Evolutionary conservation across 352 stramenopile genomes (phyloP).

Genomic region (Phytophthora constricta): DNA sequence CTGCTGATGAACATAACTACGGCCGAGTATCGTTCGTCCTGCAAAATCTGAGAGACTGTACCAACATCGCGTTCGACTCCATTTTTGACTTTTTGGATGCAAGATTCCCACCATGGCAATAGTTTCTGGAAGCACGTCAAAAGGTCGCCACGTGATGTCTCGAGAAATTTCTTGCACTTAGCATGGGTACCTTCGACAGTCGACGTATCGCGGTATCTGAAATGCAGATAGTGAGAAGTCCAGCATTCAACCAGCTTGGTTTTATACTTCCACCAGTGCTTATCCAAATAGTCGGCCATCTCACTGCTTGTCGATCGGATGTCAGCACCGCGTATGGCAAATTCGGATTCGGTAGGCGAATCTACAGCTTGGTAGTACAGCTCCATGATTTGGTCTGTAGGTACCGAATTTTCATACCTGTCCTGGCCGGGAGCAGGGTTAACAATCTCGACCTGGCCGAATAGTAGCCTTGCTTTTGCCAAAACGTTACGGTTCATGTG

Average conservation of each 20-base stretch:
- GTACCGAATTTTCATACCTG: constrained; percentile 11
- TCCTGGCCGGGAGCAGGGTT: constrained; percentile 12
- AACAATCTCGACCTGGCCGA: constrained; percentile 10
- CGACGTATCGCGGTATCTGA: constrained; percentile 12
- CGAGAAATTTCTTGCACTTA: constrained; percentile 11
- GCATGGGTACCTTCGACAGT: constrained; percentile 14
- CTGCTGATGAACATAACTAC: constrained; percentile 11
- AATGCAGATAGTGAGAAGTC: constrained; percentile 10
- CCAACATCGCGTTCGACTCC: background rate
- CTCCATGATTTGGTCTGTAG: constrained; percentile 7
- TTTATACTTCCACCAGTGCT: constrained; percentile 17
- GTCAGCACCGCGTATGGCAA: background rate
- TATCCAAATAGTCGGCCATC: constrained; percentile 9
- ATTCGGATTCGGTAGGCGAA: background rate
- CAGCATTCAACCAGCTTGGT: constrained; percentile 5
- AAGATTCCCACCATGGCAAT: constrained; percentile 2
- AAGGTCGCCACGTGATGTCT: constrained; percentile 3
- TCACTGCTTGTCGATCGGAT: background rate
- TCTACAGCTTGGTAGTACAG: constrained; percentile 6
- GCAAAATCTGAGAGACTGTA: background rate
- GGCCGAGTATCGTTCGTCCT: constrained; percentile 6
- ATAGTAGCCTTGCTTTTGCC: background rate
- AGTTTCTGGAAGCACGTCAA: constrained; percentile 7
- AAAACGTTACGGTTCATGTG: constrained; percentile 29
- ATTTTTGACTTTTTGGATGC: background rate